Evolutionary conservation across 768 basidiomycete genomes (phyloP).

Genomic region (Tephrocybe sp.): DNA sequence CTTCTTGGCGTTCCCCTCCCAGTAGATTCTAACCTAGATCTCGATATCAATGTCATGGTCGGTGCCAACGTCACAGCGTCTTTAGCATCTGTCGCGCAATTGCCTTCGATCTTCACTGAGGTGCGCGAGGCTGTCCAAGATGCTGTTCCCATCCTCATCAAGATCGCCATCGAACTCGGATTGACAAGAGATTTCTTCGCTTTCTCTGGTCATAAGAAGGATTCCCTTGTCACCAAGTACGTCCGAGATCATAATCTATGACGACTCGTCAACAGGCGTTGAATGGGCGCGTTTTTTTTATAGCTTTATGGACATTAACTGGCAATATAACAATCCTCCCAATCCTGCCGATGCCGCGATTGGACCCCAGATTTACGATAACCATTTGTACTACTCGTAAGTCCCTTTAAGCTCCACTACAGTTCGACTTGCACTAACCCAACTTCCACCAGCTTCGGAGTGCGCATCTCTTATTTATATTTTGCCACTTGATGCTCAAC

Average conservation of each 20-base stretch:
- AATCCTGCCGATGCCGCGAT: slow-evolving; percentile 69
- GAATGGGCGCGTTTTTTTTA: neutral
- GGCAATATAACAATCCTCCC: slow-evolving; percentile 67
- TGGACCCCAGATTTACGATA: slow-evolving; percentile 75
- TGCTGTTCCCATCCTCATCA: slow-evolving; percentile 33
- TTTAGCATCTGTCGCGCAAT: slow-evolving; percentile 13
- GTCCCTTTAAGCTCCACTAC: slow-evolving; percentile 18
- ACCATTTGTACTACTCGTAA: slow-evolving; percentile 76
- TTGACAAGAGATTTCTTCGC: slow-evolving; percentile 19
- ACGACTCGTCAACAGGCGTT: slow-evolving; percentile 7
- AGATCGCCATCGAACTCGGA: slow-evolving; percentile 25
- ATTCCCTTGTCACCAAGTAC: slow-evolving; percentile 35
- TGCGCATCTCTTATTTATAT: slow-evolving; percentile 23
- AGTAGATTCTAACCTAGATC: neutral
- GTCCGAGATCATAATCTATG: slow-evolving; percentile 9
- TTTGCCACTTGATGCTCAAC: slow-evolving; percentile 4
- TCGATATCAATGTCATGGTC: neutral
- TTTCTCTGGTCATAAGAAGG: slow-evolving; percentile 10
- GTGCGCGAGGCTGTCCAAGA: slow-evolving; percentile 29
- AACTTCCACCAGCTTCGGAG: slow-evolving; percentile 49
- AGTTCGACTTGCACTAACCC: slow-evolving; percentile 2
- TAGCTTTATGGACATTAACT: slow-evolving; percentile 81
- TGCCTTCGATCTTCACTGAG: slow-evolving; percentile 24
- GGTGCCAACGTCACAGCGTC: slow-evolving; percentile 24
- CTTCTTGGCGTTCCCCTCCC: slow-evolving; percentile 52